Conservation (phyloP, 345 rosid genomes). For the Eucalyptus tenuipes region DNA sequence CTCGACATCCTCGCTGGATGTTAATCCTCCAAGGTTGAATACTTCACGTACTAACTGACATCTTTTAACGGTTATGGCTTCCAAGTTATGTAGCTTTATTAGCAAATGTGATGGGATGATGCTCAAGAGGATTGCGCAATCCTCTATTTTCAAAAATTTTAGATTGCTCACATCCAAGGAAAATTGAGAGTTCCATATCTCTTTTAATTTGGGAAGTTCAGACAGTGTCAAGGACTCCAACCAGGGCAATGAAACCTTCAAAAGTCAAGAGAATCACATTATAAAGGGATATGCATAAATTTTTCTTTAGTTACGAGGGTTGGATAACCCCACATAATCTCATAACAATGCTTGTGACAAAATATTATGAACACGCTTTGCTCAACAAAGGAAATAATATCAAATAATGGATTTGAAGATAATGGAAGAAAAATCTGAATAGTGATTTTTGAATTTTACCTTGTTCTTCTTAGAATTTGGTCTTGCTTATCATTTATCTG, state of each 20-base stretch:
- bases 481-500: background rate
- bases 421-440: too few species aligned
- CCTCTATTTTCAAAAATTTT: background rate
- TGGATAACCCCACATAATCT: background rate
- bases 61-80: background rate
- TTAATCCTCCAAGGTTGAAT: background rate
- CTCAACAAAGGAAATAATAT: background rate
- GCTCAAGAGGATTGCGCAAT: background rate
- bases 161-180: background rate
- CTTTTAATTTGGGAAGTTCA: background rate
- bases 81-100: background rate
- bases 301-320: accelerated
- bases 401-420: too few species aligned
- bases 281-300: background rate
- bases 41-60: background rate
- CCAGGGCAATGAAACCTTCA: background rate
- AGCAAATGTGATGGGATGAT: background rate
- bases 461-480: background rate
- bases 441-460: background rate
- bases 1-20: accelerated
- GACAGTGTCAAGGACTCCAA: background rate
- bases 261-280: background rate
- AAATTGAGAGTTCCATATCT: background rate
- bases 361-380: accelerated
- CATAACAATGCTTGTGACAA: background rate